Percentiles rank a stretch among this genome's conserved stretches.
These are phyloP conservation scores for Voacanga thouarsii DNA, from an alignment of 257 asterid genomes.

Conservation along the genomic window DNA sequence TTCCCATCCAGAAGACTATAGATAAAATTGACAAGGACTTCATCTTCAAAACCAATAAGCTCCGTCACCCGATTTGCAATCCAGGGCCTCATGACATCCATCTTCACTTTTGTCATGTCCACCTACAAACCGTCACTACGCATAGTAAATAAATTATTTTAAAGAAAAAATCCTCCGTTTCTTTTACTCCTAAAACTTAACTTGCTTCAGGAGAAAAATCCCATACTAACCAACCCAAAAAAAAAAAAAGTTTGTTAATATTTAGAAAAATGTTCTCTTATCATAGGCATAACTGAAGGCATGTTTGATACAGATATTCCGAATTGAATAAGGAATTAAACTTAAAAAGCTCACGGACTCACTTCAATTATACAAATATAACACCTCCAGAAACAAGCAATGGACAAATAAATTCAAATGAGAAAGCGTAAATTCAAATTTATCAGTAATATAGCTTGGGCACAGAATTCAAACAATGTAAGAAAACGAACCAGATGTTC, in stretches of 20 bases:
- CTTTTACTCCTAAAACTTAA: background rate
- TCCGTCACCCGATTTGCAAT: conserved; percentile 95
- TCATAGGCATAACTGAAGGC: conserved; percentile 19
- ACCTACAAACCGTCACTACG: conserved; percentile 43
- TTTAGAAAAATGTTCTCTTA: conserved; percentile 3
- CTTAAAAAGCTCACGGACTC: background rate
- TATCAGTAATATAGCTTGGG: background rate
- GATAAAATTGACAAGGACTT: conserved; percentile 93
- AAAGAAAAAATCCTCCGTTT: background rate
- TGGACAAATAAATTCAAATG: background rate
- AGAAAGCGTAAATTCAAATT: background rate
- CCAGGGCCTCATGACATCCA: conserved; percentile 98
- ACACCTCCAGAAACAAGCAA: background rate
- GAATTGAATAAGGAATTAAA: background rate
- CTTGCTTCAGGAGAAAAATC: background rate
- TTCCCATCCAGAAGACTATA: conserved; percentile 86
- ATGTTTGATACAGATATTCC: conserved; percentile 9
- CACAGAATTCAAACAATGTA: background rate
- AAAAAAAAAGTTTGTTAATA: too few species aligned
- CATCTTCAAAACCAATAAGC: conserved; percentile 97
- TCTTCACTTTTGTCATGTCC: conserved; percentile 85
- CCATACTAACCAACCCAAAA: background rate
- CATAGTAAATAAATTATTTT: conserved; percentile 7
- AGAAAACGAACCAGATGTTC: conserved; percentile 65
- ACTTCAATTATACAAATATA: too few species aligned